Conservation (phyloP, 176 grass and related monocot genomes). For the Canna indica region DNA sequence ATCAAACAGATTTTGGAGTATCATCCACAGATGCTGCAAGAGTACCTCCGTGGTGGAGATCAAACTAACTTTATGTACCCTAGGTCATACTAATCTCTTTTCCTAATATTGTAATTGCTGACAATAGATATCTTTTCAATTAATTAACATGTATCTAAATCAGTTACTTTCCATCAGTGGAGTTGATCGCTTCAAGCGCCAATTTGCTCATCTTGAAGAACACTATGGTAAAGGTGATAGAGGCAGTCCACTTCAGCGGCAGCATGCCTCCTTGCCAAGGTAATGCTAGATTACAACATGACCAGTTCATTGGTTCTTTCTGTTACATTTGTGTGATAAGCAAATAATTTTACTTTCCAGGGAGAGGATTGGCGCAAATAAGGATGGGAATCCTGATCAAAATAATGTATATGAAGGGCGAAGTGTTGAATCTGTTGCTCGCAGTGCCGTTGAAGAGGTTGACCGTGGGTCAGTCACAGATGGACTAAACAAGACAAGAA, state of each 20-base stretch:
- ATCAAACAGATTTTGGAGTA: constrained; percentile 70
- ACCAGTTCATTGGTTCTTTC: neutral
- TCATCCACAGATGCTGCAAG: constrained; percentile 86
- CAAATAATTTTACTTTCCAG: constrained; percentile 19
- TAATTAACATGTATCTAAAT: constrained; percentile 15
- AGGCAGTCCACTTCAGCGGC: constrained; percentile 41
- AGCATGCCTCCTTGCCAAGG: constrained; percentile 83
- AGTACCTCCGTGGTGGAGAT: constrained; percentile 60
- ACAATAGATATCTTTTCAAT: neutral
- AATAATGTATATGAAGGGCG: constrained; percentile 33
- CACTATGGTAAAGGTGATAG: constrained; percentile 55
- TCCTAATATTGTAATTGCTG: no score
- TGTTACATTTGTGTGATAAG: neutral
- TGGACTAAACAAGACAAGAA: constrained; percentile 46
- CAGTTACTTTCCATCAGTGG: constrained; percentile 44
- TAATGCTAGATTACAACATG: constrained; percentile 1
- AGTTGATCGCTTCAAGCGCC: constrained; percentile 87
- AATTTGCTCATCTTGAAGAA: constrained; percentile 93
- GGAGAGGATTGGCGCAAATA: constrained; percentile 54
- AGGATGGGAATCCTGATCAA: constrained; percentile 28
- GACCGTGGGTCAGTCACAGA: constrained; percentile 48
- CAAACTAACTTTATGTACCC: constrained; percentile 74
- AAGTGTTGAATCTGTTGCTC: constrained; percentile 35
- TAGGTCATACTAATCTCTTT: constrained; percentile 30
- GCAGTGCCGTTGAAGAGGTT: constrained; percentile 24